Conservation (phyloP, 192 early-diverging fungal genomes). For the Coemansia sp. region DNA sequence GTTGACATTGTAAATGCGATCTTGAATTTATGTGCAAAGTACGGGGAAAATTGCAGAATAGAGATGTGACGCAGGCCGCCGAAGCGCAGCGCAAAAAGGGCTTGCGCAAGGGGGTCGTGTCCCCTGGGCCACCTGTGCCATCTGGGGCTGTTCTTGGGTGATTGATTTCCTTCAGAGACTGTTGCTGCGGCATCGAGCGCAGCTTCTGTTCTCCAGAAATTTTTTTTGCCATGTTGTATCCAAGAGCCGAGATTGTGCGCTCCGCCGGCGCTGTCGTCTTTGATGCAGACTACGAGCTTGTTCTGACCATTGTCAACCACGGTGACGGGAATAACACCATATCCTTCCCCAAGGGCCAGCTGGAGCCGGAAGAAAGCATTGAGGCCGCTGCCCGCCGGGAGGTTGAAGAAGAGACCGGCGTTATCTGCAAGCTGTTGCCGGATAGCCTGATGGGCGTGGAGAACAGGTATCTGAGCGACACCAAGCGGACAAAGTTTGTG, state of each 20-base stretch:
- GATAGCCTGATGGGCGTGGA: slow-evolving; percentile 20
- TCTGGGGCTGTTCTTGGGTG: no score
- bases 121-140: no score
- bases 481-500: slow-evolving; percentile 28
- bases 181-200: background rate
- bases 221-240: slow-evolving; percentile 13
- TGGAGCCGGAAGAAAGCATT: slow-evolving; percentile 22
- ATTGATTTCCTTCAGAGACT: no score
- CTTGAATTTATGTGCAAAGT: slow-evolving; percentile 1
- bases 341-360: slow-evolving; percentile 39
- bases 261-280: slow-evolving; percentile 48
- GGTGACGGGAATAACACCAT: background rate
- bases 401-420: slow-evolving; percentile 38
- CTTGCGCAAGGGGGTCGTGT: slow-evolving; percentile 2
- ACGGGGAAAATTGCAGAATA: background rate
- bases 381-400: slow-evolving; percentile 29
- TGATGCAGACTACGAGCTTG: slow-evolving; percentile 1
- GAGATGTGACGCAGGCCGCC: background rate
- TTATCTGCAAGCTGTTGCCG: slow-evolving; percentile 21
- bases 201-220: background rate
- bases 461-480: slow-evolving; percentile 8
- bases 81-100: background rate
- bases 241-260: slow-evolving; percentile 14
- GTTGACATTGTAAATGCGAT: slow-evolving; percentile 15
- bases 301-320: slow-evolving; percentile 24